phyloP scores from a whole-genome alignment of 306 rosid species.

The Sechiopsis laciniata region DNA sequence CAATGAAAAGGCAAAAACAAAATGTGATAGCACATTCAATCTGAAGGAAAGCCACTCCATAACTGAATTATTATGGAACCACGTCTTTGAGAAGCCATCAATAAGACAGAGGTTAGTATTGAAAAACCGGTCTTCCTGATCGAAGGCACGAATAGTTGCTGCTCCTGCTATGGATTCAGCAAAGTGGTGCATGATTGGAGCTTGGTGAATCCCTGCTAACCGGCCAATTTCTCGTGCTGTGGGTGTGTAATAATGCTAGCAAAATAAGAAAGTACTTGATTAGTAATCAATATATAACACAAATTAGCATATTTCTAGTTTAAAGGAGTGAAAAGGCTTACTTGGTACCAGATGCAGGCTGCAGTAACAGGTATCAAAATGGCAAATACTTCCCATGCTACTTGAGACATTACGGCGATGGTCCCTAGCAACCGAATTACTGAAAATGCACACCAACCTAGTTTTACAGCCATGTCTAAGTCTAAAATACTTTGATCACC shows the following conservation, averaged over 20 bases:
- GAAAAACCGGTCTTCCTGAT: constrained; percentile 68
- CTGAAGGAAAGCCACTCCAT: constrained; percentile 98
- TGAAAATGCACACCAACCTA: constrained; percentile 21
- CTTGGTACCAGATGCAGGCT: constrained; percentile 24
- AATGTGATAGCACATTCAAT: constrained; percentile 75
- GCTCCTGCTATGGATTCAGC: constrained; percentile 85
- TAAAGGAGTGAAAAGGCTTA: constrained; percentile 1
- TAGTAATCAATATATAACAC: constrained; percentile 4
- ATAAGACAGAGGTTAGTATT: constrained; percentile 54
- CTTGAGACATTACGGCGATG: constrained; percentile 24
- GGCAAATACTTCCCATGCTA: constrained; percentile 24
- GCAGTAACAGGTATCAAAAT: constrained; percentile 20
- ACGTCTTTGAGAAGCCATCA: constrained; percentile 73
- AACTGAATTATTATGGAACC: constrained; percentile 83
- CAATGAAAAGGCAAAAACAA: constrained; percentile 81
- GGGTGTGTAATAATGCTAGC: constrained; percentile 77
- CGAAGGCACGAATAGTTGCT: constrained; percentile 81
- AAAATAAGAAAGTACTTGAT: constrained; percentile 19
- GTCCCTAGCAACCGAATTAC: constrained; percentile 20
- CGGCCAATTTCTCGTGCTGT: constrained; percentile 97
- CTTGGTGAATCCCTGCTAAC: constrained; percentile 61
- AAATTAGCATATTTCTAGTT: background rate
- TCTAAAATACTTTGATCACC: constrained; percentile 24
- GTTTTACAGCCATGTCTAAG: constrained; percentile 9
- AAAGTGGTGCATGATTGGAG: constrained; percentile 93